A percentile compares a stretch with the other conserved stretches of the same genome.
Evolutionary conservation across 257 asterid species (phyloP).

Genomic region (Solanum phureja): DNA sequence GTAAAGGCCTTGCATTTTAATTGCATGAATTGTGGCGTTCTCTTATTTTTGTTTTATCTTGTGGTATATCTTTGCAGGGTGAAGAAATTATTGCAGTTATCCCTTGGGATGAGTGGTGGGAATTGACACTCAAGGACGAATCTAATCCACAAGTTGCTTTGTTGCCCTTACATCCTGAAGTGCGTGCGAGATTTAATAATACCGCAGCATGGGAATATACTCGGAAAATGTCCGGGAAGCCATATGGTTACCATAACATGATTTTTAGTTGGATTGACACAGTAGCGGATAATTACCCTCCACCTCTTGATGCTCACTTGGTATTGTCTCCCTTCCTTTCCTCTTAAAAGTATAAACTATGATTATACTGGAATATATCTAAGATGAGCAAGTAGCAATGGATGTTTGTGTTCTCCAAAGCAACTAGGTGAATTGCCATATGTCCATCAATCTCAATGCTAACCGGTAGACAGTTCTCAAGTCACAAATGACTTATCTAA

Average conservation of each 20-base stretch:
- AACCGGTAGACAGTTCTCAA: background rate
- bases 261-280: conserved; percentile 99
- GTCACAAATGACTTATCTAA: background rate
- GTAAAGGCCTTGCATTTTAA: background rate
- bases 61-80: conserved; percentile 44
- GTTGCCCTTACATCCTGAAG: conserved; percentile 81
- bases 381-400: background rate
- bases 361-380: background rate
- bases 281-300: conserved; percentile 87
- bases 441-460: background rate
- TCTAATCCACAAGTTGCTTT: conserved; percentile 95
- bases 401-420: background rate
- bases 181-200: conserved; percentile 67
- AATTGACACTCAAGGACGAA: conserved; percentile 61
- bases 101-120: conserved; percentile 99
- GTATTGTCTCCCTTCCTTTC: conserved; percentile 24
- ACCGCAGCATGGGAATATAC: conserved; percentile 95
- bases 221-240: conserved; percentile 87
- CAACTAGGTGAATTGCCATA: background rate
- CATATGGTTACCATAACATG: conserved; percentile 99
- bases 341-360: background rate
- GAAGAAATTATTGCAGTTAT: conserved; percentile 81
- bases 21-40: background rate
- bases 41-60: background rate
- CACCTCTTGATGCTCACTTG: conserved; percentile 99